Evolutionary conservation across 306 rosid genomes (phyloP).

Genomic region (Quillaja saponaria): DNA sequence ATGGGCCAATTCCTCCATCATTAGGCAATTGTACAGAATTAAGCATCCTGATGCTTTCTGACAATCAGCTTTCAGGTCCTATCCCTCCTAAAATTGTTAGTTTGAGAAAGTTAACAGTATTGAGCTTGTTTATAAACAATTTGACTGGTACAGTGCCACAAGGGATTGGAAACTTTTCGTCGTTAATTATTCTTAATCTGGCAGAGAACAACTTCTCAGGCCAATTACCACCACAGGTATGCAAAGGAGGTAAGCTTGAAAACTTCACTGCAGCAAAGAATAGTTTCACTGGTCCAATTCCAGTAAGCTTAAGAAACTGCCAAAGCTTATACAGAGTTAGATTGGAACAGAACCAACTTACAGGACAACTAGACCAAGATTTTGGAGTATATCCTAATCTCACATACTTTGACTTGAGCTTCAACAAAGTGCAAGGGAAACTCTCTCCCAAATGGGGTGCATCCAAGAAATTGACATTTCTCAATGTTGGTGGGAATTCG

Average conservation of each 20-base stretch:
- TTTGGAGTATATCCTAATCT: constrained; percentile 40
- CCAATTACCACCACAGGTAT: constrained; percentile 32
- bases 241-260: constrained; percentile 28
- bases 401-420: constrained; percentile 35
- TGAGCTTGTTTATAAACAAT: constrained; percentile 23
- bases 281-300: constrained; percentile 36
- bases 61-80: constrained; percentile 32
- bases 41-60: no score
- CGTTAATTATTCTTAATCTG: constrained; percentile 29
- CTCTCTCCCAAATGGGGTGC: constrained; percentile 37
- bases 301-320: constrained; percentile 31
- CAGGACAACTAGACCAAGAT: constrained; percentile 30
- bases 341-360: constrained; percentile 31
- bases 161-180: constrained; percentile 31
- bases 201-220: constrained; percentile 37
- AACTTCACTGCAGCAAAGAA: constrained; percentile 35
- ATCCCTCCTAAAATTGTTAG: constrained; percentile 27
- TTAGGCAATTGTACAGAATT: no score
- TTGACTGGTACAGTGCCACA: constrained; percentile 31
- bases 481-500: constrained; percentile 24
- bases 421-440: constrained; percentile 26
- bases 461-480: constrained; percentile 24
- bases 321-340: constrained; percentile 24
- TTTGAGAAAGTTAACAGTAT: constrained; percentile 27
- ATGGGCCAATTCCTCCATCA: no score